phyloP scores from a whole-genome alignment of 139 green algal genomes.

The Microglena sp. region DNA sequence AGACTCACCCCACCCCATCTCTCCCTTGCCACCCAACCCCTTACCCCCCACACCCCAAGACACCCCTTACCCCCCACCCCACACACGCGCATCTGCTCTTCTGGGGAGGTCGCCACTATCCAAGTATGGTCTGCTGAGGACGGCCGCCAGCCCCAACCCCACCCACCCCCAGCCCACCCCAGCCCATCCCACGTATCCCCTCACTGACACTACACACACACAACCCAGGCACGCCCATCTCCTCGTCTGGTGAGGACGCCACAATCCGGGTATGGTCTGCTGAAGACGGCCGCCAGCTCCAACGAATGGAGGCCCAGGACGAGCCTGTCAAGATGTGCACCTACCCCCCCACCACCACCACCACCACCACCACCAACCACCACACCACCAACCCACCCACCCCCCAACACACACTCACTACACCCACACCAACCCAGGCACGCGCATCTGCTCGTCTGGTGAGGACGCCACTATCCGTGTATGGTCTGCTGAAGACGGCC shows the following conservation, averaged over 20 bases:
- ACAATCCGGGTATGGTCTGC: slow-evolving; percentile 29
- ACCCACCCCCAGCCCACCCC: too few relatives aligned
- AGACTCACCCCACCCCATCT: too few relatives aligned
- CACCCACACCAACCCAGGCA: too few relatives aligned
- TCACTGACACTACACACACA: too few relatives aligned
- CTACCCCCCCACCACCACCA: too few relatives aligned
- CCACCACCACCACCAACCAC: too few relatives aligned
- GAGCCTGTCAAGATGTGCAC: slow-evolving; percentile 35
- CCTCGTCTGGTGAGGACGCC: slow-evolving; percentile 29
- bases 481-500: slow-evolving; percentile 28
- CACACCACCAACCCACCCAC: too few relatives aligned
- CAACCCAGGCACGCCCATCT: slow-evolving; percentile 21
- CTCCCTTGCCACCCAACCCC: too few relatives aligned
- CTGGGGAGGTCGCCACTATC: slow-evolving; percentile 32
- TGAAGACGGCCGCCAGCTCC: slow-evolving; percentile 30
- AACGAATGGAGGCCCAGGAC: slow-evolving; percentile 27
- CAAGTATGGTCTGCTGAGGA: slow-evolving; percentile 30
- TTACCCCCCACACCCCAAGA: too few relatives aligned
- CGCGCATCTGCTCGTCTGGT: slow-evolving; percentile 17
- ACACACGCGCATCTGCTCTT: slow-evolving; percentile 17
- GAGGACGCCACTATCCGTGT: slow-evolving; percentile 35
- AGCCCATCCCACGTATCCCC: too few relatives aligned
- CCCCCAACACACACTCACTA: too few relatives aligned
- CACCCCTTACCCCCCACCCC: too few relatives aligned
- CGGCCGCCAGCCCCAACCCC: slow-evolving; percentile 27